Conservation (phyloP, 176 grass and related monocot genomes). For the Carex myosuroides region DNA sequence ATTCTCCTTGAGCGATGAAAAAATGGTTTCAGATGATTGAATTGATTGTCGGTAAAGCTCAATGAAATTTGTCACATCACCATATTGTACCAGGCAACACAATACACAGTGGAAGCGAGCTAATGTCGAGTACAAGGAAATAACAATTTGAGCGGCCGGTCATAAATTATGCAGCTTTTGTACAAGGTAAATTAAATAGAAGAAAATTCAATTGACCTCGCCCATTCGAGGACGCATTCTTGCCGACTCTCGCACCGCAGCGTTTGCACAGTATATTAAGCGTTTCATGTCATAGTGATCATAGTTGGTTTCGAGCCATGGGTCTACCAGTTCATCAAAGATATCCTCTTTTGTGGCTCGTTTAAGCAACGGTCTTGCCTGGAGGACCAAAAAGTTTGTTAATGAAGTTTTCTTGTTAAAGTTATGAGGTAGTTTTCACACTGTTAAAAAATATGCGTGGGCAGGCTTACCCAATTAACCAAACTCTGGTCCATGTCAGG, state of each 20-base stretch:
- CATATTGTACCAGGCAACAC: too few species aligned
- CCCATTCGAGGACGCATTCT: conserved; percentile 64
- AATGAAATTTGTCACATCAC: not conserved
- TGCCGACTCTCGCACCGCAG: conserved; percentile 58
- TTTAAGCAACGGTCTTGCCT: conserved; percentile 58
- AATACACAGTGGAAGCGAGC: too few species aligned
- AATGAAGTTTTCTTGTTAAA: not conserved
- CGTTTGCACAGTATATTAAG: conserved; percentile 61
- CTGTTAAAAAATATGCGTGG: not conserved
- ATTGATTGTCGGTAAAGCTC: too few species aligned
- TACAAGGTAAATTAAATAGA: not conserved
- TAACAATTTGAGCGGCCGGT: not conserved
- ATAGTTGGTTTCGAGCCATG: conserved; percentile 41
- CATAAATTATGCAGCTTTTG: not conserved
- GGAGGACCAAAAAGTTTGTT: not conserved
- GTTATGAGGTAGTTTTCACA: too few species aligned
- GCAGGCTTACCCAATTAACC: conserved; percentile 59
- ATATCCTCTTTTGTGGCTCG: conserved; percentile 40
- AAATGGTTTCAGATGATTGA: not conserved
- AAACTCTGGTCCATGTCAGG: conserved; percentile 27
- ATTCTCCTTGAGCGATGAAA: not conserved
- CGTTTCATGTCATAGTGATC: conserved; percentile 64
- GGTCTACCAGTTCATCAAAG: conserved; percentile 58
- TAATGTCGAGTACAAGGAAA: not conserved
- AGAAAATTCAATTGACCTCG: conserved; percentile 33